Evolutionary conservation across 1,284 basidiomycete species (phyloP), one percentile per base, ranked within the genome.

Genomic region (Caloboletus firmus): DNA sequence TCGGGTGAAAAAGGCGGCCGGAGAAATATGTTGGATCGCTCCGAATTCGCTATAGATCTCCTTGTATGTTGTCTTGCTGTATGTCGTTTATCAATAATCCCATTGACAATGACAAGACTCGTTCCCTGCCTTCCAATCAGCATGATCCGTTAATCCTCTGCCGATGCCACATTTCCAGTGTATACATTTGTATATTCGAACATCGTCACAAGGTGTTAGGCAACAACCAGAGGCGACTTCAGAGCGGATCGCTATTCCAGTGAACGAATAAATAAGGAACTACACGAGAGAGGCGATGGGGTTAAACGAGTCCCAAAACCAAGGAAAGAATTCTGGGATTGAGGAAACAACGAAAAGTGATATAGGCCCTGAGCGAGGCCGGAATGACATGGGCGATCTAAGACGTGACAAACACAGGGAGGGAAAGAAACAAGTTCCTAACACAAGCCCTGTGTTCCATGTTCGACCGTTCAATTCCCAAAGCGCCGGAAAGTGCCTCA

Each of bases 1-100:
- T 69, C 80, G 96, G n/a, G 83, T 95, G n/a, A 83, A 83, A 57
- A 99, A 99, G 71, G 96, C 97, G 2, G 94, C 95, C 3, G 84
- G 87, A 5, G 83, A 84, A 59, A 72, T 75, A 47, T 68, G 72
- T 59, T 84, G 81, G 80, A 70, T 87, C 37, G 45, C 53, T 63
- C 59, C 55, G 15, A 17, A 47, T 39, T 55, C 67, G 13, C 7
- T 34, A 30, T 68, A 70, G 65, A 65, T 55, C 52, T 36, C 26
- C 57, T 46, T 60, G 63, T 66, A 58, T 43, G 60, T 55, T 44
- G 12, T 34, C 31, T 15, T 32, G 12, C 41, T 44, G 22, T 45
- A 36, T 48, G 26, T 5, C 35, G 5, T 30, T 26, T 17, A 9
- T 32, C 47, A 28, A 36, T 9, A 17, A 45, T 46, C 22, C 1